Evolutionary conservation across 2,329 filamentous ascomycete genomes (phyloP).

Genomic region (Alternaria conjuncta): DNA sequence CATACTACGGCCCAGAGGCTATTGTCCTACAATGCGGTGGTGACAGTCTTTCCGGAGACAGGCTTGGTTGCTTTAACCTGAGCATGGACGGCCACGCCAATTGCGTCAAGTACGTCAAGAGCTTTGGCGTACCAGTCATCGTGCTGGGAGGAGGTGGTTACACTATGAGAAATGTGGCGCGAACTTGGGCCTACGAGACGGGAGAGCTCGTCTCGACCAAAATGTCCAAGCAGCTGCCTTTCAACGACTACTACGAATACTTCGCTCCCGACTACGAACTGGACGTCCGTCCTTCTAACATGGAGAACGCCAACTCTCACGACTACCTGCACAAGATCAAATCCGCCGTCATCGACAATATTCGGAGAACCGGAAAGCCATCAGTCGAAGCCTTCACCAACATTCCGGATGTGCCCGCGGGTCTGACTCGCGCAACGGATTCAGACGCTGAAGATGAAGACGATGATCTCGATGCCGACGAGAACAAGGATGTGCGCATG

Average conservation of each 20-base stretch:
- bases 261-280: constrained; percentile 74
- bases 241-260: constrained; percentile 94
- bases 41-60: constrained; percentile 70
- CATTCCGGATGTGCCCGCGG: constrained; percentile 61
- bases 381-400: constrained; percentile 58
- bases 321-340: constrained; percentile 75
- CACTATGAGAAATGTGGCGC: constrained; percentile 70
- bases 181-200: constrained; percentile 70
- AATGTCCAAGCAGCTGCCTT: constrained; percentile 83
- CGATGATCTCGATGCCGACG: constrained; percentile 78
- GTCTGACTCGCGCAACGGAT: constrained; percentile 62
- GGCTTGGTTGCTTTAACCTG: constrained; percentile 72
- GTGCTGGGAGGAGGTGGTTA: constrained; percentile 73
- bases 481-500: constrained; percentile 81
- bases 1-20: constrained; percentile 70
- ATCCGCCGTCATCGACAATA: constrained; percentile 69
- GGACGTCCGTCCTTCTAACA: constrained; percentile 72
- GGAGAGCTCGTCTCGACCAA: constrained; percentile 84
- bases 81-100: constrained; percentile 75
- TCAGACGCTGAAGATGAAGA: constrained; percentile 70
- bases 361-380: constrained; percentile 67
- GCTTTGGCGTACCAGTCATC: constrained; percentile 69
- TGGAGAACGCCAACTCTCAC: constrained; percentile 73
- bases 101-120: constrained; percentile 73
- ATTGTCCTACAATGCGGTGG: constrained; percentile 74